Percentiles rank a stretch among this genome's conserved stretches.
Conservation (phyloP, 2,329 filamentous ascomycete species). For the Trichoderma harzianum region DNA sequence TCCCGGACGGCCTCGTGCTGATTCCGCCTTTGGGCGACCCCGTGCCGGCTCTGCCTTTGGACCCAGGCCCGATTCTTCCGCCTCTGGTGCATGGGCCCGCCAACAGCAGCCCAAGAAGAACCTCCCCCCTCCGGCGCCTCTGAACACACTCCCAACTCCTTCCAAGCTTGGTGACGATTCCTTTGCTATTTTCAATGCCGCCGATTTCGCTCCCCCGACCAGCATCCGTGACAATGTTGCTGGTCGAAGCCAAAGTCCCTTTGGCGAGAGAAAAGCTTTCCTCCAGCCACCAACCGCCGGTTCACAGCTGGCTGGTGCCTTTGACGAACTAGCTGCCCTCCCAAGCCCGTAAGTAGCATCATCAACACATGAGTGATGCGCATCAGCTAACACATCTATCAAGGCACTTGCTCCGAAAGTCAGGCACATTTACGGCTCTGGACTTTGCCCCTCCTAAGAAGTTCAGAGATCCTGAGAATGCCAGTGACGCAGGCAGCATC, state of each 20-base stretch:
- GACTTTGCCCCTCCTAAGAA: constrained; percentile 78
- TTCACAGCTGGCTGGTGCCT: constrained; percentile 76
- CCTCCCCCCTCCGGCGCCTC: constrained; percentile 66
- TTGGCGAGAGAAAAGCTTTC: constrained; percentile 67
- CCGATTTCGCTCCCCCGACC: constrained; percentile 83
- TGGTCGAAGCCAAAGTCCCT: constrained; percentile 64
- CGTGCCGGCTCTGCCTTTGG: constrained; percentile 45
- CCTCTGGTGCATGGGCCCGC: constrained; percentile 50
- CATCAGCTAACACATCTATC: constrained; percentile 27
- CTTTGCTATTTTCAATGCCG: constrained; percentile 63
- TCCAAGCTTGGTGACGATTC: constrained; percentile 79
- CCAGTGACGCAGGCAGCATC: constrained; percentile 66
- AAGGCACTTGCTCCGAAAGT: constrained; percentile 72
- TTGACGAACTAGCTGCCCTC: constrained; percentile 79
- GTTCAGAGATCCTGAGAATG: constrained; percentile 60
- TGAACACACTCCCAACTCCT: constrained; percentile 79
- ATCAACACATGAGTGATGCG: too few relatives aligned
- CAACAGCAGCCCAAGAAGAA: constrained; percentile 42
- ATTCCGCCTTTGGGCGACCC: constrained; percentile 48
- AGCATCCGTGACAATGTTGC: constrained; percentile 63
- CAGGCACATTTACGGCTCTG: constrained; percentile 70
- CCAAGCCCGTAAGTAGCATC: constrained; percentile 78
- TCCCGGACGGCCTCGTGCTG: constrained; percentile 48
- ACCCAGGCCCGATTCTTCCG: constrained; percentile 59
- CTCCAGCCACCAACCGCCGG: constrained; percentile 68